Evolutionary conservation across 2,329 filamentous ascomycete species (phyloP), one percentile per base, ranked within the genome.

Genomic region (Fulvia fulva): DNA sequence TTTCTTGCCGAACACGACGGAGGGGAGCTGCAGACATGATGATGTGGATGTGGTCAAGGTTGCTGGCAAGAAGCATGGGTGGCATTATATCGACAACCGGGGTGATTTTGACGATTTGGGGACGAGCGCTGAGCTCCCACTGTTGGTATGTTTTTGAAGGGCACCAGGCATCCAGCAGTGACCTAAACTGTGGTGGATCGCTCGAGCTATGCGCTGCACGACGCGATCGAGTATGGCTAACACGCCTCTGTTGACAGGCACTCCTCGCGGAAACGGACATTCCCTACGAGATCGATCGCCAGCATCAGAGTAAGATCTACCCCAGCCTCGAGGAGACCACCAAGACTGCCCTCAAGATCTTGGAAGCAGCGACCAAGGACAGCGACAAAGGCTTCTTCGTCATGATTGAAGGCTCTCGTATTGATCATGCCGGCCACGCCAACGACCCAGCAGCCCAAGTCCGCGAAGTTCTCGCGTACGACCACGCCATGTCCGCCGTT

Each of bases 401-500:
- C 67, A 96, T 99, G 93, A 95, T 99, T 61, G 94, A 99, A 75
- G 94, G 92, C 4, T 96, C 90, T 68, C 83, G 94, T 44, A 97
- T 99, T 68, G 94, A 99, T 70, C 94, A 99, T 72, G 93, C 94
- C 3, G 94, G 91, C 51, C 81, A 83, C 64, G 78, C 78, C 67
- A 83, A 82, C 63, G 81, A 83, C 63, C 79, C 81, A 3, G 79
- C 78, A 19, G 80, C 79, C 16, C 81, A 83, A 64, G 78, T 83
- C 28, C 87, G 90, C 66, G 94, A 99, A 75, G 93, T 99, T 0
- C 80, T 97, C n/a, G 93, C 91, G 53, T 99, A 96, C 68, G 94
- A 99, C 79, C 86, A 83, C 73, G 83, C 94, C 1, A 95, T 99
- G 75, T 80, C 87, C 66, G 82, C 84, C 5, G 93, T 96, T 0